phyloP scores from a whole-genome alignment of 2,329 filamentous ascomycete species.

The Alternaria longipes region DNA sequence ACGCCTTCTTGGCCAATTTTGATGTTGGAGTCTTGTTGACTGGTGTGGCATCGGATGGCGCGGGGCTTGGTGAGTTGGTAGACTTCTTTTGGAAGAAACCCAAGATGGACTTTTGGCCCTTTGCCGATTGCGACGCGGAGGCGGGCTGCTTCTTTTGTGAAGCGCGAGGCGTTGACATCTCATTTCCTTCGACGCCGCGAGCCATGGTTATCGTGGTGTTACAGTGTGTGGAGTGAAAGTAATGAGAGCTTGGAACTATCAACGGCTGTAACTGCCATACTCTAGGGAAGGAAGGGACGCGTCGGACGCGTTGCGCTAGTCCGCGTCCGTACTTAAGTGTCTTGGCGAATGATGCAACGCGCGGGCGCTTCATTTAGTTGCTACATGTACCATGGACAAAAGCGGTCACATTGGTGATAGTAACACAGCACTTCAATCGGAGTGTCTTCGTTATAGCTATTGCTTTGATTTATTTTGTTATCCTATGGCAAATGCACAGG shows the following conservation, averaged over 20 bases:
- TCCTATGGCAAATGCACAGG: not conserved
- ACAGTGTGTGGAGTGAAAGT: not conserved
- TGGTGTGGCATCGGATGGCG: constrained; percentile 42
- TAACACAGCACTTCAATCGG: not conserved
- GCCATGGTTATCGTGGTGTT: constrained; percentile 45
- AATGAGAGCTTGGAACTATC: not conserved
- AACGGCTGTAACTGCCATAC: not conserved
- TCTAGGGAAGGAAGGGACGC: constrained; percentile 12
- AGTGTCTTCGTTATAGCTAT: not conserved
- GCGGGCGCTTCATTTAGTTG: not conserved
- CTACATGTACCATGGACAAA: not conserved
- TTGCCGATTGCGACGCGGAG: constrained; percentile 59
- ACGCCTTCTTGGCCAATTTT: constrained; percentile 43
- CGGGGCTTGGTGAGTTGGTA: constrained; percentile 57
- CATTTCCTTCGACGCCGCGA: constrained; percentile 58
- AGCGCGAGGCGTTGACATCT: constrained; percentile 56
- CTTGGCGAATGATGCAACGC: constrained; percentile 10
- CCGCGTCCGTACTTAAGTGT: constrained; percentile 2
- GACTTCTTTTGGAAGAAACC: constrained; percentile 78
- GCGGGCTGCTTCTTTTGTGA: constrained; percentile 59
- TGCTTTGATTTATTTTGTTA: constrained; percentile 3
- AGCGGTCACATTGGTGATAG: not conserved
- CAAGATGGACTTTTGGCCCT: constrained; percentile 76
- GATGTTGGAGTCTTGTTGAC: constrained; percentile 39
- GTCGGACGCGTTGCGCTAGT: constrained; percentile 20